These are phyloP conservation scores for Rhinocladiella similis DNA, from an alignment of 2,329 filamentous ascomycete genomes.

Conservation along the genomic window DNA sequence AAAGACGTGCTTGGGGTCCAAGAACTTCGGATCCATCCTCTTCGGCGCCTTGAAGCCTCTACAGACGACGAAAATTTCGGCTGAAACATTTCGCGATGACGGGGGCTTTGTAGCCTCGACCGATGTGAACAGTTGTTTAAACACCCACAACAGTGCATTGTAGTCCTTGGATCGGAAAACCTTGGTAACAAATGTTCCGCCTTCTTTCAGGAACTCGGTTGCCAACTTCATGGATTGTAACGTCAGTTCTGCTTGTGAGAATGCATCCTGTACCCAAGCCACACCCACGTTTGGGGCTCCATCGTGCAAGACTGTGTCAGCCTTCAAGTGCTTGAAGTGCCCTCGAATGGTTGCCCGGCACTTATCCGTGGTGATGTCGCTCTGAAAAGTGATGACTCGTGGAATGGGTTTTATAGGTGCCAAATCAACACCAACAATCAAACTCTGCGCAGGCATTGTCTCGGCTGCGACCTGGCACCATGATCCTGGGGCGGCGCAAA, in stretches of 20 bases:
- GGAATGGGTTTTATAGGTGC: conserved; percentile 95
- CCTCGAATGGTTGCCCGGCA: conserved; percentile 85
- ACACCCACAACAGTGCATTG: conserved; percentile 92
- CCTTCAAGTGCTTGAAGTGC: conserved; percentile 94
- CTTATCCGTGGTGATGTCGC: conserved; percentile 96
- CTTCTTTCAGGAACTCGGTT: conserved; percentile 85
- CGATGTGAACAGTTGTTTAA: conserved; percentile 92
- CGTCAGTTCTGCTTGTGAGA: conserved; percentile 91
- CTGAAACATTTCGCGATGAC: conserved; percentile 91
- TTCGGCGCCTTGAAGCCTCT: conserved; percentile 94
- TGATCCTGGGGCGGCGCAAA: conserved; percentile 95
- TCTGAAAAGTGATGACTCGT: conserved; percentile 90
- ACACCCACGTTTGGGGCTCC: conserved; percentile 97
- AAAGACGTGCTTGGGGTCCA: conserved; percentile 87
- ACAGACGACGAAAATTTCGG: conserved; percentile 98
- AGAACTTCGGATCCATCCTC: conserved; percentile 84
- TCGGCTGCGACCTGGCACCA: conserved; percentile 97
- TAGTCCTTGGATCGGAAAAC: conserved; percentile 97
- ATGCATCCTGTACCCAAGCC: conserved; percentile 97
- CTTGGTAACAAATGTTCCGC: conserved; percentile 94
- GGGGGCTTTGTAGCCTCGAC: conserved; percentile 98
- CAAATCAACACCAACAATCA: conserved; percentile 94
- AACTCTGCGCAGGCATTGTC: conserved; percentile 84
- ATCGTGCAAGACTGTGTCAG: conserved; percentile 92
- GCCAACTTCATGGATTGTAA: conserved; percentile 90